These are phyloP conservation scores for Mortierella sp. DNA, from an alignment of 371 early-diverging fungal species.

Conservation along the genomic window DNA sequence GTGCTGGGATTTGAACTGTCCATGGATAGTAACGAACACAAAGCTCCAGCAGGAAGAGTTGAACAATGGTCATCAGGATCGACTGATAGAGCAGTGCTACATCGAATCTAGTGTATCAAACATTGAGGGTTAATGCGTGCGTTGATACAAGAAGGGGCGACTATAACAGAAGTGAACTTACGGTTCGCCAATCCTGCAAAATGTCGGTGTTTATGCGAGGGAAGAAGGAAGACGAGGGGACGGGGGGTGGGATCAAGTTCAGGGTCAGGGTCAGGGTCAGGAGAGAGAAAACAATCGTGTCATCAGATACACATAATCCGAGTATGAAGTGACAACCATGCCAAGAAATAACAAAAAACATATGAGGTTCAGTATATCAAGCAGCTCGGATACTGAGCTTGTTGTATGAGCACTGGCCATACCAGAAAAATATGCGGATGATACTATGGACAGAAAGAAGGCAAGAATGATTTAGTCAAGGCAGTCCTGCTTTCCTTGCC, in stretches of 20 bases:
- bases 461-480: not conserved
- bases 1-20: slow-evolving; percentile 46
- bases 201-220: not conserved
- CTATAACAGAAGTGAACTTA: slow-evolving; percentile 7
- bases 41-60: slow-evolving; percentile 64
- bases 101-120: slow-evolving; percentile 60
- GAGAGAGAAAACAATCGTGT: not conserved
- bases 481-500: too few species aligned
- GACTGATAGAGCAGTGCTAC: slow-evolving; percentile 68
- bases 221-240: not conserved
- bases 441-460: slow-evolving; percentile 51
- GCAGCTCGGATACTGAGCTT: too few species aligned
- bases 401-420: too few species aligned
- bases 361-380: too few species aligned
- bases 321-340: not conserved
- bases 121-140: not conserved
- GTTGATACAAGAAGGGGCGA: too few species aligned
- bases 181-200: slow-evolving; percentile 53
- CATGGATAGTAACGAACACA: slow-evolving; percentile 56
- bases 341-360: too few species aligned
- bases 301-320: not conserved
- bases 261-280: slow-evolving; percentile 1
- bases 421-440: slow-evolving; percentile 71
- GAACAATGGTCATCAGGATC: slow-evolving; percentile 68
- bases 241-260: not conserved